These are phyloP conservation scores for Kentomonas sorsogonicus DNA, from an alignment of 208 protist species.

Conservation along the genomic window DNA sequence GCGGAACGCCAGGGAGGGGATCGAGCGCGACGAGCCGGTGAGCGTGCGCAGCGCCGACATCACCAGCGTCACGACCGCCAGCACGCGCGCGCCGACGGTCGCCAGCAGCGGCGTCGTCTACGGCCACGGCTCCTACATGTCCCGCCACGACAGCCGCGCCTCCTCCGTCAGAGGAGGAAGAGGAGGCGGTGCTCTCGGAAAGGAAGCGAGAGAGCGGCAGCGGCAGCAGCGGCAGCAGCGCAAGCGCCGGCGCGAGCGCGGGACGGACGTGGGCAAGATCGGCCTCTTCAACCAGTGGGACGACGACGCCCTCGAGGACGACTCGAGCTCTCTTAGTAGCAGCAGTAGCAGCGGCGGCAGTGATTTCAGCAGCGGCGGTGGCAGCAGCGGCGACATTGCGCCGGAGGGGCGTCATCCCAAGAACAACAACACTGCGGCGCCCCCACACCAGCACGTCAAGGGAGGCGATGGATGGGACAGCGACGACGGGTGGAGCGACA, in stretches of 20 bases:
- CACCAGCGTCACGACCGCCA: too few relatives aligned
- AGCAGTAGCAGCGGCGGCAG: neutral
- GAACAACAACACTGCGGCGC: neutral
- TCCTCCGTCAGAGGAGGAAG: neutral
- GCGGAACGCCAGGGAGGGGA: too few relatives aligned
- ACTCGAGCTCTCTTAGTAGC: too few relatives aligned
- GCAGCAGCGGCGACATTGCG: neutral
- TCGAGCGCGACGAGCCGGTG: too few relatives aligned
- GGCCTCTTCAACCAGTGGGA: slow-evolving; percentile 6
- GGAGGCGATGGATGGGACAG: too few relatives aligned
- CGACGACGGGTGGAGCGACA: too few relatives aligned
- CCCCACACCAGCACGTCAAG: neutral
- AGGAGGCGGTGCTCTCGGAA: neutral
- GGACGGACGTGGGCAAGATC: neutral
- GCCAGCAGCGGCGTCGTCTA: too few relatives aligned
- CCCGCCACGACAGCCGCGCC: neutral
- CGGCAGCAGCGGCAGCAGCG: neutral
- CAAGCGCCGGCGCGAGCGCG: neutral
- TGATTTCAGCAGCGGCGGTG: neutral
- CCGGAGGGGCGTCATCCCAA: neutral
- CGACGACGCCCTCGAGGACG: too few relatives aligned
- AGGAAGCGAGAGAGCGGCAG: neutral
- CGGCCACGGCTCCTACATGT: too few relatives aligned
- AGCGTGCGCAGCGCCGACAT: too few relatives aligned
- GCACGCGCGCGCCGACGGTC: too few relatives aligned